Base-by-base conservation (phyloP, 805 yeast species). In the Hanseniaspora vineae region DNA sequence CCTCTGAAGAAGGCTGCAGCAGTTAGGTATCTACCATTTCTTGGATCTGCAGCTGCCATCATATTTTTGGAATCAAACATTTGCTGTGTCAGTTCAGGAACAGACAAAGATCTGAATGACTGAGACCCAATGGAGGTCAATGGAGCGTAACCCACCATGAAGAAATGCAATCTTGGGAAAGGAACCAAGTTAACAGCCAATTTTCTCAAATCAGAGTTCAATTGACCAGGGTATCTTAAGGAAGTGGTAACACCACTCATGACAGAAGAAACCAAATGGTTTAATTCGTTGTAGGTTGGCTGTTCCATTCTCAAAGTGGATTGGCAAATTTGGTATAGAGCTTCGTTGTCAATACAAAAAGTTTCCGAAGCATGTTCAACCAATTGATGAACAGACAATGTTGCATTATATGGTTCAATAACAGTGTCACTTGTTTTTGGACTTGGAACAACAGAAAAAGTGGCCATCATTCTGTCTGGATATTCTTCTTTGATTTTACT, bases 241-340 rank as follows among this genome's bases (percentile, higher is more conserved):
- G 95, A 84, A 17, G 96, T 88, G 47, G 96, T 88, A 49, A 88
- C 89, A 70, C 96, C 96, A 18, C 92, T 81, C 96, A 88, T 88
- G 49, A 88, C 96, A 42, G 87, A 77, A 14, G 95, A 82, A 35
- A 88, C 92, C 64, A 88, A 75, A 57, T 75, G 75, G 70, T 88
- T 88, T 61, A 88, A 75, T 61, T 88, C 90, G 48, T 70, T 72
- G 66, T 85, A 84, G 44, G 78, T 72, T 50, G 96, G 96, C 64
- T 78, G 86, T 35, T 75, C 75, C 59, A 87, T 71, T 68, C 84
- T 85, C 66, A 88, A 75, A 47, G 95, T 87, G 61, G 78, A 80
- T 67, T 81, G 88, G 67, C 95, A 86, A 58, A 88, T 88, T 64
- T 84, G 82, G 70, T 86, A 86, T 58, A 88, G 73, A 31, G 96